Evolutionary conservation across 2,329 filamentous ascomycete species (phyloP).

Genomic region (Cryphonectria nitschkei): DNA sequence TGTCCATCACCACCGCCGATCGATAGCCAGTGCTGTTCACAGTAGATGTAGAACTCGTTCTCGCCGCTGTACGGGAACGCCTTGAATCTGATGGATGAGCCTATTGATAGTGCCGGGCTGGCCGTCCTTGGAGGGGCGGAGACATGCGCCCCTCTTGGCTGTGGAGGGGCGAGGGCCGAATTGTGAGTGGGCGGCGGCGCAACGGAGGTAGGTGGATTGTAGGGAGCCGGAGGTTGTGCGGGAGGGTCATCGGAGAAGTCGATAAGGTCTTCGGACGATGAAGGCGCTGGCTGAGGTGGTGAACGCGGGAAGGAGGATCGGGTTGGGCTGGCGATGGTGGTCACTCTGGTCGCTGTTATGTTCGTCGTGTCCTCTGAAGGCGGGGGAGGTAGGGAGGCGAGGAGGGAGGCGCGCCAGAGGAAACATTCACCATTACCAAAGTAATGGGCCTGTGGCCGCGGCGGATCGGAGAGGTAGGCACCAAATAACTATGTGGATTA

Average conservation of each 20-base stretch:
- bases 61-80: slow-evolving; percentile 95
- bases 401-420: slow-evolving; percentile 76
- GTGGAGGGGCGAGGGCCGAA: slow-evolving; percentile 6
- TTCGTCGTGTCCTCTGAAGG: slow-evolving; percentile 61
- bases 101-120: slow-evolving; percentile 51
- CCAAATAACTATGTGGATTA: slow-evolving; percentile 69
- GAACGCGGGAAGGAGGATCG: slow-evolving; percentile 30
- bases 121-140: slow-evolving; percentile 21
- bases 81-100: slow-evolving; percentile 88
- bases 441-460: slow-evolving; percentile 80
- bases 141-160: neutral
- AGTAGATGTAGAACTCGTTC: slow-evolving; percentile 96
- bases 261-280: slow-evolving; percentile 32
- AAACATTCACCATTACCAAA: slow-evolving; percentile 98
- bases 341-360: slow-evolving; percentile 45
- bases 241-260: slow-evolving; percentile 29
- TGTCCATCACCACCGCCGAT: slow-evolving; percentile 87
- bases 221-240: slow-evolving; percentile 31
- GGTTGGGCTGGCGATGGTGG: slow-evolving; percentile 41
- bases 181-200: neutral
- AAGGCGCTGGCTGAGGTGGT: slow-evolving; percentile 37
- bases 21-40: slow-evolving; percentile 81
- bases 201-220: neutral
- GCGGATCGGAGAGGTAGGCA: slow-evolving; percentile 89
- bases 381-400: slow-evolving; percentile 70